Evolutionary conservation across 2,329 filamentous ascomycete genomes (phyloP).

Genomic region (Clarireedia sp.): DNA sequence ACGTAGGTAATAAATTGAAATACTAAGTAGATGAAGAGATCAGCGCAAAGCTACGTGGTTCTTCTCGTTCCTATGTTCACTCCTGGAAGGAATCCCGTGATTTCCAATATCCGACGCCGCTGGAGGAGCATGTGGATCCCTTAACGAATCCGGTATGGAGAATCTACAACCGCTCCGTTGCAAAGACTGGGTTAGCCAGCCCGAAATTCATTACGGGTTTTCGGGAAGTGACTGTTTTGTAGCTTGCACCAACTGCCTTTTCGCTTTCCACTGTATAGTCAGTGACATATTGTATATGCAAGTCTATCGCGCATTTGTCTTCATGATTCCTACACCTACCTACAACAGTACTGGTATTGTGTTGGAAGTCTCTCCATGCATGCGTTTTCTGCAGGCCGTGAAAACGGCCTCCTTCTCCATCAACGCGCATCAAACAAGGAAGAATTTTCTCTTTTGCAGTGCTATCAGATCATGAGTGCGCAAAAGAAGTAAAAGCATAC

Average conservation of each 20-base stretch:
- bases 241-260: too few relatives aligned
- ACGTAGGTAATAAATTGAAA: too few relatives aligned
- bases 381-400: background rate
- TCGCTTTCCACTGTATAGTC: too few relatives aligned
- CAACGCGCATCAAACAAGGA: background rate
- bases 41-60: background rate
- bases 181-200: background rate
- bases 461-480: background rate
- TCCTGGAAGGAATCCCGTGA: slow-evolving; percentile 3
- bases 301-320: background rate
- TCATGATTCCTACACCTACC: background rate
- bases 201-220: too few relatives aligned
- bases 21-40: background rate
- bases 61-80: background rate
- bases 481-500: background rate
- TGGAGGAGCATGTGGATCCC: background rate
- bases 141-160: background rate
- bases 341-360: background rate
- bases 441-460: background rate
- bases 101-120: background rate
- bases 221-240: too few relatives aligned
- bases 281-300: too few relatives aligned
- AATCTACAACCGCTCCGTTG: background rate
- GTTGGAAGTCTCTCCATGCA: background rate
- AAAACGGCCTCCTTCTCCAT: background rate